Base-by-base conservation (phyloP, 352 stramenopile species). In the Phytophthora vignae region DNA sequence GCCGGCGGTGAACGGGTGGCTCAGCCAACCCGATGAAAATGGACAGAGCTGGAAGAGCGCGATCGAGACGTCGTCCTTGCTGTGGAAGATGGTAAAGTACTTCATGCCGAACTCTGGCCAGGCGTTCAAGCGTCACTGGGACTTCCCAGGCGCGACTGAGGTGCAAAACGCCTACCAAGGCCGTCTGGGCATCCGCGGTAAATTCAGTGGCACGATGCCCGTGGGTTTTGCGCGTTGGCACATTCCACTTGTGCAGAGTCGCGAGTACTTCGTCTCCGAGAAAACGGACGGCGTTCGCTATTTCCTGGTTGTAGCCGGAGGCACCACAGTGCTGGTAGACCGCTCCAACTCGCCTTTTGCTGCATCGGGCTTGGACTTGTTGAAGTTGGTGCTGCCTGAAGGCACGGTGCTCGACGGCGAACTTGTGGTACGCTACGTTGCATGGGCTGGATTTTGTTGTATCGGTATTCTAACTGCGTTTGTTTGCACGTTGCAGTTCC, bases 231-330 rank as follows among this genome's bases (percentile, higher is more conserved):
- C 91, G n/a, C 87, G 90, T 38, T 93, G 84, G 78, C 87, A 97
- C 69, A 95, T 98, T 55, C 87, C 90, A 38, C 65, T 92, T n/a
- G 87, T 96, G 46, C 87, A 92, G 69, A 82, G 85, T 44, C 78
- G 83, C 46, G 90, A 95, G 64, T 98, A 98, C 68, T 96, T 87
- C 67, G 84, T 96, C 10, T 95, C 90, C 10, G 92, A 98, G 74
- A 98, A 98, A 79, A 98, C 92, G 6, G 92, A 98, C 66, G 92
- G 91, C 25, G 90, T 98, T 61, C 88, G 92, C 31, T 98, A 97
- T 55, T 96, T 98, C 54, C 81, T 98, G 14, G 88, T 98, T 52
- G 86, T 95, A 48, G 84, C 90, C 0, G 85, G 78, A 44, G 85
- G 81, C 42, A 88, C 74, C 1, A 81, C 87, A 0, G 87, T 91